These are phyloP conservation scores for Magnolia kwangsiensis DNA, from an alignment of 164 flowering plant genomes.

Conservation along the genomic window DNA sequence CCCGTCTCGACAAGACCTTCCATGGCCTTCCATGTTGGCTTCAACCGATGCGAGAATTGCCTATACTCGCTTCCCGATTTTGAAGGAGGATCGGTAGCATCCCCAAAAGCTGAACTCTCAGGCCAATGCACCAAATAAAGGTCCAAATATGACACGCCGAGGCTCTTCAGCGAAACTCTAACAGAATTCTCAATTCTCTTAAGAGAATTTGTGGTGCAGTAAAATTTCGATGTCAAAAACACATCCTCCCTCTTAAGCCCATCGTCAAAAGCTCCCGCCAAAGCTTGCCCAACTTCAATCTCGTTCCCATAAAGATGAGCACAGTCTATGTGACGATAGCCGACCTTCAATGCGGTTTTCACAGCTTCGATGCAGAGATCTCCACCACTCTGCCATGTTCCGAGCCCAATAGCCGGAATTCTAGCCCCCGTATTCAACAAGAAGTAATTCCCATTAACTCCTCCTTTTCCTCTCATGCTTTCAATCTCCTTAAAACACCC, in stretches of 20 bases:
- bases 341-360: conserved; percentile 49
- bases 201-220: conserved; percentile 50
- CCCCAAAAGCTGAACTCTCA: conserved; percentile 57
- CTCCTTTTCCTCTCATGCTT: conserved; percentile 31
- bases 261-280: conserved; percentile 44
- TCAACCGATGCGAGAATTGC: conserved; percentile 45
- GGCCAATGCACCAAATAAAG: conserved; percentile 76
- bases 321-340: conserved; percentile 69
- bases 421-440: conserved; percentile 53
- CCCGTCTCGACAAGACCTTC: conserved; percentile 70
- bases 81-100: conserved; percentile 69
- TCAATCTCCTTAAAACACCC: conserved; percentile 5
- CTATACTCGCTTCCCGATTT: conserved; percentile 53
- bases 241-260: conserved; percentile 56
- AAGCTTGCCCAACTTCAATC: conserved; percentile 59
- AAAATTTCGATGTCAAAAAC: conserved; percentile 62
- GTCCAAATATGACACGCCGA: conserved; percentile 59
- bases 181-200: conserved; percentile 64
- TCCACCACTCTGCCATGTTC: conserved; percentile 79
- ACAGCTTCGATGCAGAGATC: conserved; percentile 63
- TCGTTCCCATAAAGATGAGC: conserved; percentile 74
- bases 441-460: conserved; percentile 30
- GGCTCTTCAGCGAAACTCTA: conserved; percentile 57
- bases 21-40: conserved; percentile 82
- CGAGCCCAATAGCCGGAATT: conserved; percentile 67